Base-by-base conservation (phyloP, 2,329 filamentous ascomycete genomes). In the Chaetoscypha palmicola region DNA sequence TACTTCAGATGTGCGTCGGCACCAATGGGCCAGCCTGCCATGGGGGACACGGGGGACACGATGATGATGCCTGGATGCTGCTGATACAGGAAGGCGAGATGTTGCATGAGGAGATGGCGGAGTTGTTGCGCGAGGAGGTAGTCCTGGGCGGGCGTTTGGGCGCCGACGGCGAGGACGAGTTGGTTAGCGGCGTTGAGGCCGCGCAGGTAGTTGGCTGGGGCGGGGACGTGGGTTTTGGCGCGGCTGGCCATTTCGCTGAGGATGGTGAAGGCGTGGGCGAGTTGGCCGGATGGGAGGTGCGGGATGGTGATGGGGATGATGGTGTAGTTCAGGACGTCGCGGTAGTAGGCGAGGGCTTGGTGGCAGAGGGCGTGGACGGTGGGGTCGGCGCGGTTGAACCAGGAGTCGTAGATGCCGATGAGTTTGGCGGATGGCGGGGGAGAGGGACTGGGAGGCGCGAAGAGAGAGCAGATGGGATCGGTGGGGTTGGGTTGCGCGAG, bases 251-350 rank as follows among this genome's bases (percentile, higher is more conserved):
- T 77, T 61, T 96, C 89, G 19, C 76, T 67, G 49, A 95, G 75
- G 61, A 90, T 92, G 38, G 83, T 83, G 34, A 85, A 71, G 16
- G 80, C 78, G 65, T 95, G 90, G 0, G 86, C 86, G 37, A 81
- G 69, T 62, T 91, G 86, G 16, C 79, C 84, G 61, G 89, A 77
- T 37, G 73, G 65, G n/a, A 85, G 63, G 46, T 79, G 72, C 0
- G 85, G 84, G 40, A 90, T 73, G 30, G 64, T 66, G 49, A 89
- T 79, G 56, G 85, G 74, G 21, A 79, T 59, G 22, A 71, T 52
- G 16, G 66, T 58, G 56, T 80, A 79, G 36, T 66, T 67, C 1
- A 66, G 68, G 43, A 72, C 66, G 16, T 68, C 66, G 39, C 72
- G 64, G 45, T 77, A 76, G 61, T 79, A 68, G 21, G 76, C 69